Base-by-base conservation (phyloP, 78 protist genomes). In the Dictyostelium firmibasis region DNA sequence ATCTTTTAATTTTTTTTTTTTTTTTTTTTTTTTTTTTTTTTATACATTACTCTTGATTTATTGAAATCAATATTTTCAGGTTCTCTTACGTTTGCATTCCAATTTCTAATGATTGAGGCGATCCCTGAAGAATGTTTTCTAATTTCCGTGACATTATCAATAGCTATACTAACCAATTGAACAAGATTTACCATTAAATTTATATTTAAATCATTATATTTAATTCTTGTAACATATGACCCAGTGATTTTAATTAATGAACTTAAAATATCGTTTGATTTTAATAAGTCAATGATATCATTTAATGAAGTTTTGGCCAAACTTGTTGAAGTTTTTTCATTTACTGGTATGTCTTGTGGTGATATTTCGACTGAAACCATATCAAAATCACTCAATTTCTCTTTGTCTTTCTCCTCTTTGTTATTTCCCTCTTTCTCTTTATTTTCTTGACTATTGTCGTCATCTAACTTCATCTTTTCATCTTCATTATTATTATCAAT, bases 31-130 rank as follows among this genome's bases (percentile, higher is more conserved):
- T 53, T 53, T 16, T 53, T 53, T 10, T 50, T 13, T 38, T 38
- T 38, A 50, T 3, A 72, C 35, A 57, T 25, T 86, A 86, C 92
- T 87, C 93, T 87, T 60, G 93, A 60, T 78, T 44, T 87, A 60
- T 87, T 78, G 25, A 87, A 87, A 78, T 87, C 85, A 27, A 87
- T 72, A 35, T 35, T 83, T 29, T 87, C 70, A 20, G 84, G 84
- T 43, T 87, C 93, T 43, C 81, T 87, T 2, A 87, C 36, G 62
- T 87, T 87, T 38, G 64, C 9, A 44, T 60, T 36, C 85, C 84
- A 87, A 13, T 18, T 9, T 78, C 77, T 78, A 29, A 87, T 36
- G 20, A 87, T 10, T n/a, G 64, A 9, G 9, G 41, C 75, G 38
- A 87, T 60, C 18, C 33, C 36, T 20, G 29, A 29, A 10, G 33